Evolutionary conservation across 441 rosid species (phyloP), one percentile per base, ranked within the genome.

Genomic region (Corymbia citriodora): DNA sequence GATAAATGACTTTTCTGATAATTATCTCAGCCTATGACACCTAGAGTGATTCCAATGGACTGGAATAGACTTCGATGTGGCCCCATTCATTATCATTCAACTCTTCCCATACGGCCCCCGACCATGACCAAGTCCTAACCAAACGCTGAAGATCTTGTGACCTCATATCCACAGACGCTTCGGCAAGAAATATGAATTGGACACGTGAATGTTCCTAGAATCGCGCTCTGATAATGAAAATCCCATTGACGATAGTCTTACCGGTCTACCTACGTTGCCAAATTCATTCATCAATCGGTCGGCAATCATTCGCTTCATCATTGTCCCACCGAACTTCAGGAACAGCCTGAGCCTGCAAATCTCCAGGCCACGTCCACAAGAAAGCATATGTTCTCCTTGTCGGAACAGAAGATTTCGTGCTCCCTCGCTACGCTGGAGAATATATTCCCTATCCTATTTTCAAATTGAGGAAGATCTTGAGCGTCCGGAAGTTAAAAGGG

Each of bases 11-110:
- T 29, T 63, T 63, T 63, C 31, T 23, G 14, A 2, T 59, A 59
- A 59, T 59, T 59, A 59, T 9, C n/a, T 25, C 3, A 0, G 0
- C 6, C 45, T 40, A 40, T 40, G 45, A 6, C 45, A 40, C 45
- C 1, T 40, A 4, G 6, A 40, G 50, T 4, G 0, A 4, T 21
- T 11, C 0, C 29, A 1, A 72, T 10, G 82, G 25, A 40, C 7
- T 11, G 50, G 8, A 4, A 19, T 36, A 36, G 7, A 31, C 18
- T 33, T 33, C 2, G 0, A 33, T 1, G 25, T 18, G 81, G 25
- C 9, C 25, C 36, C 7, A 10, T 70, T 19, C 49, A 36, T 36
- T 40, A 72, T 19, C 27, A 21, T 21, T 36, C 12, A 23, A 19
- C 48, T 70, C 25, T 70, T 70, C 25, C 5, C 33, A 6, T 9